Base-by-base conservation (phyloP, 768 basidiomycete genomes). In the Pleurotus djamor region DNA sequence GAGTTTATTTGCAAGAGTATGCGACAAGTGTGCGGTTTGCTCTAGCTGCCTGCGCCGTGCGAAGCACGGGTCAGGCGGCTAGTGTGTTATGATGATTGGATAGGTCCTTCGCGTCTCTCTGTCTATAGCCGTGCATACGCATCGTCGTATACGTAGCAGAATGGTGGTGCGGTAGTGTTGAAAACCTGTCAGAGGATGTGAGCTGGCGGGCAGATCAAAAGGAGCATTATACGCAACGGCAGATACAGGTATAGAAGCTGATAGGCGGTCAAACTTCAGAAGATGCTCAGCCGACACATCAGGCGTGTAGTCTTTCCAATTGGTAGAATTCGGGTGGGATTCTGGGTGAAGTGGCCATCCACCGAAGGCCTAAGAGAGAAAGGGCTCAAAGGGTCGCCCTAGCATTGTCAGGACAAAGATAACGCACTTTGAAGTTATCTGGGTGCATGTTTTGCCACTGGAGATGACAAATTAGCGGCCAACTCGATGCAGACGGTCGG, bases 391-490 rank as follows among this genome's bases (percentile, higher is more conserved):
- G 17, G 37, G 10, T 12, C 5, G 32, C 33, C 13, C 8, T 14
- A 48, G 3, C 0, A 3, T 13, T 28, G 37, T 33, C 13, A 14
- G 34, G 33, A 48, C 32, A 41, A 44, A 14, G 37, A 48, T 41
- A 17, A 45, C 62, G 34, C 0, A 61, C 62, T 32, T 52, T 52
- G 49, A 58, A 61, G 33, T 63, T 63, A 14, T 63, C 52, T 36
- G 60, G 62, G 41, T 56, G 54, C 33, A 37, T 17, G 32, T 61
- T 48, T 43, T 63, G 62, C 62, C 62, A 63, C 62, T 63, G 33
- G 7, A 9, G n/a, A 14, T 38, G 9, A 28, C 48, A n/a, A 48
- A 37, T 50, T n/a, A 28, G 41, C 21, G 57, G 35, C 38, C 13
- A 7, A 12, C 13, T 2, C 38, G 13, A 6, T n/a, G 0, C 9